These are phyloP conservation scores for Peniophora sp. DNA, from an alignment of 1,284 basidiomycete genomes.

Conservation along the genomic window DNA sequence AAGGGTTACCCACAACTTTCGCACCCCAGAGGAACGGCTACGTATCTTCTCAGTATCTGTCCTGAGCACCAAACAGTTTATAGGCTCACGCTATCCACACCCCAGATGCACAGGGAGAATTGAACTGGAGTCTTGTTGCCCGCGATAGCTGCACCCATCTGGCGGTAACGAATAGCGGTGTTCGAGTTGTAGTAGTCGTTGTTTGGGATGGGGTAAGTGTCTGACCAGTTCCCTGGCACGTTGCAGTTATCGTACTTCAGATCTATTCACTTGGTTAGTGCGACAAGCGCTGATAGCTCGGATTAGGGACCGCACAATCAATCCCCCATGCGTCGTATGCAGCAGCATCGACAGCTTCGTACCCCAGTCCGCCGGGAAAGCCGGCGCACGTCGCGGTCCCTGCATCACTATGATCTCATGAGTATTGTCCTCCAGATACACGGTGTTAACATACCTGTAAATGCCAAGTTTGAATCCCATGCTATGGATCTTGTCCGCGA, in stretches of 20 bases:
- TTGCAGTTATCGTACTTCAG: conserved; percentile 56
- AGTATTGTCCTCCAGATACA: not conserved
- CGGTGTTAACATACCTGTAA: conserved; percentile 27
- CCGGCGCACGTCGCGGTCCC: conserved; percentile 45
- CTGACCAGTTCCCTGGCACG: conserved; percentile 44
- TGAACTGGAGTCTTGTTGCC: conserved; percentile 28
- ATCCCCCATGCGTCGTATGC: conserved; percentile 48
- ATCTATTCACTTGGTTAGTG: conserved; percentile 17
- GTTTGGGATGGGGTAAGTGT: conserved; percentile 16
- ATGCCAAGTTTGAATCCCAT: conserved; percentile 48
- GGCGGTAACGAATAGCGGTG: conserved; percentile 44
- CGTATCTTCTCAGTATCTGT: too few species aligned
- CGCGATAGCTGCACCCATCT: conserved; percentile 29
- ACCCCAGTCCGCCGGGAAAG: conserved; percentile 42
- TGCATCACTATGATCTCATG: conserved; percentile 34
- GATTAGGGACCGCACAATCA: conserved; percentile 32
- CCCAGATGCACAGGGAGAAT: conserved; percentile 45
- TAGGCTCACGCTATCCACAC: conserved; percentile 15
- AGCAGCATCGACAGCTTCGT: conserved; percentile 39
- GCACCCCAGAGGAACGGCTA: too few species aligned
- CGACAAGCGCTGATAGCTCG: conserved; percentile 6
- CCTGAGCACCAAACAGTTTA: too few species aligned
- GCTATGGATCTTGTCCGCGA: conserved; percentile 37
- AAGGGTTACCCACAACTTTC: too few species aligned
- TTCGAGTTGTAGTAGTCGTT: conserved; percentile 51